Percentiles rank a stretch among this genome's conserved stretches.
Evolutionary conservation across 257 asterid genomes (phyloP).

Genomic region (Paulownia fortunei): DNA sequence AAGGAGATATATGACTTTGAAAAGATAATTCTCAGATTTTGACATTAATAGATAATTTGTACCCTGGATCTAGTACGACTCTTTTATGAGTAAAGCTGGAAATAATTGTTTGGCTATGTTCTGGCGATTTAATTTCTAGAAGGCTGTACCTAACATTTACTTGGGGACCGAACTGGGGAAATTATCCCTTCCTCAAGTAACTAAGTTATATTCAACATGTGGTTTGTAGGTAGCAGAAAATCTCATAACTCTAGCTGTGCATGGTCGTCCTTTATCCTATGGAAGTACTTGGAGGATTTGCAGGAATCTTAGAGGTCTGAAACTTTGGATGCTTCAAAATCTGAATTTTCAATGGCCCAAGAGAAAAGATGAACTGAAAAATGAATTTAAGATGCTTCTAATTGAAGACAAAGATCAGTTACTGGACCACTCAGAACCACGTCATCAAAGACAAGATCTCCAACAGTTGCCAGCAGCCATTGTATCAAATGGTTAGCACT

Average conservation of each 20-base stretch:
- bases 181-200: not conserved
- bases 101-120: not conserved
- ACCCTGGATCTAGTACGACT: not conserved
- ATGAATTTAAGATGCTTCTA: conserved; percentile 17
- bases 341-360: not conserved
- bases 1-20: not conserved
- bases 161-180: not conserved
- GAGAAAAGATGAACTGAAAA: conserved; percentile 2
- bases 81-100: not conserved
- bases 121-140: not conserved
- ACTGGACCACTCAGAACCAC: conserved; percentile 18
- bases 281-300: conserved; percentile 34
- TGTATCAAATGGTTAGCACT: conserved; percentile 19
- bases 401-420: conserved; percentile 19
- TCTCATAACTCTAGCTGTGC: not conserved
- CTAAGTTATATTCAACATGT: not conserved
- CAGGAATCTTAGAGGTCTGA: conserved; percentile 25
- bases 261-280: conserved; percentile 5
- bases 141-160: not conserved
- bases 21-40: not conserved
- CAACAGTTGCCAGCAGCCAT: not conserved
- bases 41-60: not conserved
- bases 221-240: conserved; percentile 29
- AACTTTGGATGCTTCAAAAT: conserved; percentile 32
- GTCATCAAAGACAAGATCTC: not conserved